phyloP scores from a whole-genome alignment of 108 stramenopile species.

The Schizochytrium sp. region DNA sequence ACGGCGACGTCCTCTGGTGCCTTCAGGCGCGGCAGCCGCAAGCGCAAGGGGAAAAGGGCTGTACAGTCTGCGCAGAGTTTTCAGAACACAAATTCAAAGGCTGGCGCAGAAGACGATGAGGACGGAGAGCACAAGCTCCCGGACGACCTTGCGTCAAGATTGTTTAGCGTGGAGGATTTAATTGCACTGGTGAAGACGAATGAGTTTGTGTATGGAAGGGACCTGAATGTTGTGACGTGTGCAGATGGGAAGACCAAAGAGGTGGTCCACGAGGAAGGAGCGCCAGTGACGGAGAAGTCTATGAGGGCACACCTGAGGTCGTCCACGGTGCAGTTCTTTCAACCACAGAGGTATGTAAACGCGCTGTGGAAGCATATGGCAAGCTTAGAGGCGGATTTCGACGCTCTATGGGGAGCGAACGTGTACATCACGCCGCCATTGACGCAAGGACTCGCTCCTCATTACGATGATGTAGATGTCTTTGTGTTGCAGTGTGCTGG shows the following conservation, averaged over 20 bases:
- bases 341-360: slow-evolving; percentile 28
- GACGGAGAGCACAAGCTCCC: neutral
- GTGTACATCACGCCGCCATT: slow-evolving; percentile 90
- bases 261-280: neutral
- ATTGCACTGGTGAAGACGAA: neutral
- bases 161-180: slow-evolving; percentile 32
- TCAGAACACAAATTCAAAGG: neutral
- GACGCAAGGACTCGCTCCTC: slow-evolving; percentile 95
- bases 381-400: slow-evolving; percentile 87
- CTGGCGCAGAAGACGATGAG: neutral
- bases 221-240: slow-evolving; percentile 34
- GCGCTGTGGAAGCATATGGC: slow-evolving; percentile 58
- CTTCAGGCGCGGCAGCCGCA: neutral
- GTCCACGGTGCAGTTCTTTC: slow-evolving; percentile 42
- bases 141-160: slow-evolving; percentile 18
- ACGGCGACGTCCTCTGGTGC: too few relatives aligned
- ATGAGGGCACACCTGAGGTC: neutral
- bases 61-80: neutral
- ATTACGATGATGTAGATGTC: slow-evolving; percentile 97
- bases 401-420: slow-evolving; percentile 94
- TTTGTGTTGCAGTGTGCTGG: slow-evolving; percentile 92
- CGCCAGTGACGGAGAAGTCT: neutral
- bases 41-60: slow-evolving; percentile 18
- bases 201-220: slow-evolving; percentile 18
- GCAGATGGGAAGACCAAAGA: slow-evolving; percentile 37